Percentiles rank a stretch among this genome's conserved stretches.
Evolutionary conservation across 495 filamentous ascomycete genomes (phyloP).

Genomic region (Xylaria cubensis): DNA sequence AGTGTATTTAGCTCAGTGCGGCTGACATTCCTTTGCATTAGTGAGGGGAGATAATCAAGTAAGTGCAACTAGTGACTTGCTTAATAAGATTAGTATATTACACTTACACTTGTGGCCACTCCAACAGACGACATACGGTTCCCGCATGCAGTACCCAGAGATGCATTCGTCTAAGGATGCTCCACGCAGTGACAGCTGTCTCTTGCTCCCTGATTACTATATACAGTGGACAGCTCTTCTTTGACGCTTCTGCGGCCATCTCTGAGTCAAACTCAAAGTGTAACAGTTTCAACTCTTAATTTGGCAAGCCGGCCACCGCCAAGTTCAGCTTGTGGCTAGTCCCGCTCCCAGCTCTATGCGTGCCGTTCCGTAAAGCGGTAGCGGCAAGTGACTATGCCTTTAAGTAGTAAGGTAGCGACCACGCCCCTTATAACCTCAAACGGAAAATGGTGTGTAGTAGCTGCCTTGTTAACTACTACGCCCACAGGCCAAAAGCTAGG

Average conservation of each 20-base stretch:
- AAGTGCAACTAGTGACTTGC: not conserved
- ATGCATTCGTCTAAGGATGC: not conserved
- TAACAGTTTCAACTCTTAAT: not conserved
- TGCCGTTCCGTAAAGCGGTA: conserved; percentile 1
- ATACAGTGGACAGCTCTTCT: not conserved
- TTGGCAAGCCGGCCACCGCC: not conserved
- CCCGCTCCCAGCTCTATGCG: not conserved
- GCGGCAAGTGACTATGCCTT: not conserved
- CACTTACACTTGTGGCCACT: not conserved
- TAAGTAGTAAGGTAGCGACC: not conserved
- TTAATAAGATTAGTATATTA: not conserved
- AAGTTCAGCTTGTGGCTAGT: not conserved
- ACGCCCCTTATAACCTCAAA: too few relatives aligned
- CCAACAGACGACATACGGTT: not conserved
- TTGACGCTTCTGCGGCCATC: not conserved
- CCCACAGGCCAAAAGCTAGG: too few relatives aligned
- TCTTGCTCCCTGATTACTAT: not conserved
- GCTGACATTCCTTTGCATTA: conserved; percentile 16
- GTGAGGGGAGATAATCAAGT: not conserved
- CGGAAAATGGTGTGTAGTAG: too few relatives aligned
- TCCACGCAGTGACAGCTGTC: not conserved
- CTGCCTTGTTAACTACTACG: too few relatives aligned
- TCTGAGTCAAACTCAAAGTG: not conserved
- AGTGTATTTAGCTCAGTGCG: conserved; percentile 5
- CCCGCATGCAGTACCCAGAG: not conserved